Evolutionary conservation across 495 filamentous ascomycete genomes (phyloP), one percentile per base, ranked within the genome.

Genomic region (Platismatia glauca): DNA sequence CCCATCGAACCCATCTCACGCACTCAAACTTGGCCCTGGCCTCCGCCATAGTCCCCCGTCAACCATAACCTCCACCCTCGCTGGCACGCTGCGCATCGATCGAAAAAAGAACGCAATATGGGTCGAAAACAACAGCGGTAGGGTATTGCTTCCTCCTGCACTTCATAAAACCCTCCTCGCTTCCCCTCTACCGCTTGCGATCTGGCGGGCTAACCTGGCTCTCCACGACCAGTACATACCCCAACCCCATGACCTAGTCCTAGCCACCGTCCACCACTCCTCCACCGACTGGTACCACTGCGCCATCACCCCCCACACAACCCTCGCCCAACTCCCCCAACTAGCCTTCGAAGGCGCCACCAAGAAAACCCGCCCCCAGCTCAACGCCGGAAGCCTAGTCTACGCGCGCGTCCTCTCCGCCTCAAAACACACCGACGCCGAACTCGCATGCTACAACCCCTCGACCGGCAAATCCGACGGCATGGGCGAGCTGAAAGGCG

Each of bases 321-420:
- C 90, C 12, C 81, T 84, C 66, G 91, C 89, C 4, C 76, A 86
- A 12, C 83, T 98, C 1, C 89, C 90, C 0, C 89, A 95, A 68
- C 81, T 98, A 11, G 82, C 92, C 29, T 98, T 98, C 71, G 91
- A 96, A 73, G 83, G 84, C 62, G 94, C 90, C 31, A 92, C 86
- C 41, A 95, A 90, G 72, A 98, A 97, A 72, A 95, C 90, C 5
- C 83, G 91, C 12, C 94, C 94, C 5, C 79, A 87, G 61, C 79
- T 98, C 64, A 73, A 76, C 44, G 72, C 82, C 5, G 90, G 91
- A 37, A 82, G 87, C 48, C 72, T 96, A 13, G 89, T 97, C 37
- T 97, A 97, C 74, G 92, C 91, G 16, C 86, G 94, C 39, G 76
- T 82, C 31, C 78, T 94, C 37, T 80, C 83, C 0, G 81, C 91